Percentiles rank a stretch among this genome's conserved stretches.
Evolutionary conservation across 306 rosid species (phyloP).

Genomic region (Dalbergia cultrata): DNA sequence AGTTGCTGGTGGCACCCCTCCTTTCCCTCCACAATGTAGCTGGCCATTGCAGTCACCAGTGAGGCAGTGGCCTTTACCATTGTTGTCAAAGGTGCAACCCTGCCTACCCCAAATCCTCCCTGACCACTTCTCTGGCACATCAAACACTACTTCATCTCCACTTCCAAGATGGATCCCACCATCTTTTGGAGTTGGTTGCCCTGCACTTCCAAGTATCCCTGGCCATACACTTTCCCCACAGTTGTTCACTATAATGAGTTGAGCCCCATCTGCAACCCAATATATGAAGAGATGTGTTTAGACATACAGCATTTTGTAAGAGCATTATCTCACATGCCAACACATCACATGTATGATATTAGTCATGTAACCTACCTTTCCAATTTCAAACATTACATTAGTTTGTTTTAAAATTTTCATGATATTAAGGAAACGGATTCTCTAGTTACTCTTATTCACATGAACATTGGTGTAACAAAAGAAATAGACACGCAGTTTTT

Average conservation of each 20-base stretch:
- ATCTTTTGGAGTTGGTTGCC: conserved; percentile 73
- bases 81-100: conserved; percentile 72
- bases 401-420: neutral
- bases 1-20: conserved; percentile 89
- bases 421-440: neutral
- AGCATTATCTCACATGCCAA: neutral
- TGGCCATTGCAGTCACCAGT: conserved; percentile 81
- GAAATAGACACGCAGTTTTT: too few species aligned
- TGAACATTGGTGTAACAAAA: too few species aligned
- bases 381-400: neutral
- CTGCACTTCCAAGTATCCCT: conserved; percentile 86
- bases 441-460: too few species aligned
- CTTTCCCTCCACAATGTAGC: conserved; percentile 68
- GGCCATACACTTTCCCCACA: conserved; percentile 94
- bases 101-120: conserved; percentile 98
- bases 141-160: conserved; percentile 76
- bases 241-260: conserved; percentile 85
- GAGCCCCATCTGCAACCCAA: conserved; percentile 78
- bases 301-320: neutral
- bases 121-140: conserved; percentile 82
- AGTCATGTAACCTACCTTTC: neutral
- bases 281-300: neutral
- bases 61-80: conserved; percentile 74
- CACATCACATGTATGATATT: neutral
- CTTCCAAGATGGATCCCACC: conserved; percentile 90